Percentiles rank a stretch among this genome's conserved stretches.
These are phyloP conservation scores for Neoarthrinium moseri DNA, from an alignment of 2,329 filamentous ascomycete species.

Conservation along the genomic window DNA sequence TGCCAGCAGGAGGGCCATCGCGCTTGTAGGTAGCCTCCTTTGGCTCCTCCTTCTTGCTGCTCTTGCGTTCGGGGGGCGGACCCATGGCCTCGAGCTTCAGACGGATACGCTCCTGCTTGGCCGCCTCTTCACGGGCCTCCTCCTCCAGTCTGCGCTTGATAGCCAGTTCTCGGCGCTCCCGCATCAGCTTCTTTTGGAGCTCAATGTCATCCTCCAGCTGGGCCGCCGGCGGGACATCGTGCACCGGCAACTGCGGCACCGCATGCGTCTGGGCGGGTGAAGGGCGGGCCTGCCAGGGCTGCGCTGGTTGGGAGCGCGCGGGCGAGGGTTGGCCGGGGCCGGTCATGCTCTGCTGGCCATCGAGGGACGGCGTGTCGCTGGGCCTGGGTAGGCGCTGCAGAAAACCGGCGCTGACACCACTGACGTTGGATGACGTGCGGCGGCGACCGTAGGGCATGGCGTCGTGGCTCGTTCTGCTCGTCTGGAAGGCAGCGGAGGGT, in stretches of 20 bases:
- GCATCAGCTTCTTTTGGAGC: constrained; percentile 71
- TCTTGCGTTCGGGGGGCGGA: constrained; percentile 60
- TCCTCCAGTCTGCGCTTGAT: constrained; percentile 68
- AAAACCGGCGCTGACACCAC: constrained; percentile 75
- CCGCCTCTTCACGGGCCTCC: constrained; percentile 71
- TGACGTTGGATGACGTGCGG: constrained; percentile 87
- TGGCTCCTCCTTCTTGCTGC: constrained; percentile 53
- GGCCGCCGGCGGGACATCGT: constrained; percentile 19
- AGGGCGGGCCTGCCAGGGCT: constrained; percentile 38
- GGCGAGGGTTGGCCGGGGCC: constrained; percentile 43
- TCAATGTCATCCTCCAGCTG: constrained; percentile 55
- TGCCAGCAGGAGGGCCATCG: constrained; percentile 18
- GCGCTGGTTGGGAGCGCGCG: constrained; percentile 30
- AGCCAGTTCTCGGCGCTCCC: constrained; percentile 66
- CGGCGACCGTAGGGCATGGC: constrained; percentile 66
- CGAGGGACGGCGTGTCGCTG: constrained; percentile 42
- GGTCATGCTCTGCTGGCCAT: constrained; percentile 29
- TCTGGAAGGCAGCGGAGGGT: constrained; percentile 84
- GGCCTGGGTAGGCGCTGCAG: constrained; percentile 54
- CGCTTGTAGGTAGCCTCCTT: constrained; percentile 27
- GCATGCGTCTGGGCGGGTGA: constrained; percentile 44
- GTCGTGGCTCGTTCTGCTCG: constrained; percentile 67
- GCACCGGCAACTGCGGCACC: constrained; percentile 33
- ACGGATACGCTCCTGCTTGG: constrained; percentile 66
- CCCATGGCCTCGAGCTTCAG: constrained; percentile 72